Evolutionary conservation across 441 rosid species (phyloP).

Genomic region (Arabidopsis hybrid): DNA sequence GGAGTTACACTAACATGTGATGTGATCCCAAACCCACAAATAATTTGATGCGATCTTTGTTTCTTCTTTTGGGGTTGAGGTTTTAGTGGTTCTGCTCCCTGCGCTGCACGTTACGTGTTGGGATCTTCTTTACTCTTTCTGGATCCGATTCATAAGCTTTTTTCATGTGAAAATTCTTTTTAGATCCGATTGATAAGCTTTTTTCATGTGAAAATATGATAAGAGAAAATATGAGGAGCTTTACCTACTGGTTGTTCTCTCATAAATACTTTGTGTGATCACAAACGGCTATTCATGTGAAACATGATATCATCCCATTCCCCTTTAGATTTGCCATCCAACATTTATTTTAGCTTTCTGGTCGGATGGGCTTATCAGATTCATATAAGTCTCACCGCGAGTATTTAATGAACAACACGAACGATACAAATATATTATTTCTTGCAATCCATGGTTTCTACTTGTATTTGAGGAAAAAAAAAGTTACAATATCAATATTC

Average conservation of each 20-base stretch:
- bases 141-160: neutral
- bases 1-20: slow-evolving; percentile 16
- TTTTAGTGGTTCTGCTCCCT: slow-evolving; percentile 19
- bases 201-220: neutral
- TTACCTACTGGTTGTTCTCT: slow-evolving; percentile 8
- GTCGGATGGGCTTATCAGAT: slow-evolving; percentile 3
- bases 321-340: neutral
- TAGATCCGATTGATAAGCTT: neutral
- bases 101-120: slow-evolving; percentile 9
- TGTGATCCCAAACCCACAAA: slow-evolving; percentile 22
- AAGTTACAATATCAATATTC: neutral
- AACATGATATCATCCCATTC: slow-evolving; percentile 15
- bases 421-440: neutral
- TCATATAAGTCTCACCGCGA: slow-evolving; percentile 21
- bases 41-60: slow-evolving; percentile 20
- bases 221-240: neutral
- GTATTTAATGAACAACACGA: slow-evolving; percentile 19
- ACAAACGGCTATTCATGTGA: slow-evolving; percentile 20
- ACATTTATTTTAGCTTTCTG: slow-evolving; percentile 17
- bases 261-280: slow-evolving; percentile 28
- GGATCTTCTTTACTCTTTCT: neutral
- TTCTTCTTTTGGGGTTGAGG: slow-evolving; percentile 6
- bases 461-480: neutral
- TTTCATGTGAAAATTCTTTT: neutral
- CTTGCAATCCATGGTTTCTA: slow-evolving; percentile 1